Conservation (phyloP, 1,284 basidiomycete species). For the Neolentinus lepideus region DNA sequence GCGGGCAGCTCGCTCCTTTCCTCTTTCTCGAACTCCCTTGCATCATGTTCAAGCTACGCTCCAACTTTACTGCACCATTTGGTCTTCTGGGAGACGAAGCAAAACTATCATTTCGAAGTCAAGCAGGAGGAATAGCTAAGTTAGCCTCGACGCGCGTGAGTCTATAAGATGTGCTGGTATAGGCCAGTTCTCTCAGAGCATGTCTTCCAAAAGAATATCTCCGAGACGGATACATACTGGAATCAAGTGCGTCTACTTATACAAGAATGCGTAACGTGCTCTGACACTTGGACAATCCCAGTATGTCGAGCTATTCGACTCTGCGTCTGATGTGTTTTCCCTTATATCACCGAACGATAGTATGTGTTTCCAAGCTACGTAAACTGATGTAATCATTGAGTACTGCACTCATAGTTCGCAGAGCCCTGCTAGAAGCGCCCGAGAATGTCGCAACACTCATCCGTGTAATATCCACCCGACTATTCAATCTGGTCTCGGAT, state of each 20-base stretch:
- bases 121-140: conserved; percentile 71
- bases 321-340: conserved; percentile 82
- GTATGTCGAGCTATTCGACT: conserved; percentile 82
- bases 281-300: conserved; percentile 23
- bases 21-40: neutral
- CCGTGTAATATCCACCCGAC: conserved; percentile 61
- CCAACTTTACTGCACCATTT: conserved; percentile 67
- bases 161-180: conserved; percentile 1
- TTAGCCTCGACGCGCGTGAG: conserved; percentile 60
- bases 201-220: conserved; percentile 49
- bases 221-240: conserved; percentile 75
- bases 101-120: conserved; percentile 82
- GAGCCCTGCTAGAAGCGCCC: conserved; percentile 74
- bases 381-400: neutral
- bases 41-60: conserved; percentile 46
- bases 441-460: conserved; percentile 83
- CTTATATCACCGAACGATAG: conserved; percentile 82
- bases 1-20: neutral
- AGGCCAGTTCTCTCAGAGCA: conserved; percentile 7
- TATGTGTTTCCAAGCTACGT: conserved; percentile 31
- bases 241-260: conserved; percentile 53
- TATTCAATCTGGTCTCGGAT: conserved; percentile 78
- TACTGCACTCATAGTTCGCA: conserved; percentile 47
- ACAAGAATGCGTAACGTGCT: neutral
- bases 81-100: conserved; percentile 81